Conservation (phyloP, 768 basidiomycete genomes). For the Boletus coccyginus region DNA sequence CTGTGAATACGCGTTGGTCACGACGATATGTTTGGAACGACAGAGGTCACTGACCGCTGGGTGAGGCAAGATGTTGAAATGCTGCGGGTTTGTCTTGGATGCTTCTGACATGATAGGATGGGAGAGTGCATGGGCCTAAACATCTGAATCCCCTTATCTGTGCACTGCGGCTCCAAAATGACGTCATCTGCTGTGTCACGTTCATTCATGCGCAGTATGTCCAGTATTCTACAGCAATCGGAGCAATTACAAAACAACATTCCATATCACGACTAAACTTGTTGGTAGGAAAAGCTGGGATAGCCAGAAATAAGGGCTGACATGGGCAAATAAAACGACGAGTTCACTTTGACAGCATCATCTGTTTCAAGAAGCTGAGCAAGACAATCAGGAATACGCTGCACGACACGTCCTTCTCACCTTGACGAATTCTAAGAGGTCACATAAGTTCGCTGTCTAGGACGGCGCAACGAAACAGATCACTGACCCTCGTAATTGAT, state of each 20-base stretch:
- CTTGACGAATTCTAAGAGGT: conserved; percentile 69
- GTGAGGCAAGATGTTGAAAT: conserved; percentile 56
- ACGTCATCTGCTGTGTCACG: conserved; percentile 14
- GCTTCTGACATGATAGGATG: conserved; percentile 15
- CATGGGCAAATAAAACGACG: conserved; percentile 12
- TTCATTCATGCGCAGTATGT: not conserved
- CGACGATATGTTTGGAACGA: not conserved
- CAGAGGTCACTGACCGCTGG: conserved; percentile 47
- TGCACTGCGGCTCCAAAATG: conserved; percentile 6
- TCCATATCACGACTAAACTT: not conserved
- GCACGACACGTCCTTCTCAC: conserved; percentile 31
- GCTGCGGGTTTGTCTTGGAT: conserved; percentile 22
- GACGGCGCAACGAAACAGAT: not conserved
- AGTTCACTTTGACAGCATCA: conserved; percentile 71
- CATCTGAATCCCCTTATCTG: conserved; percentile 1
- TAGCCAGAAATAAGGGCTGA: conserved; percentile 9
- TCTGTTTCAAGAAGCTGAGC: conserved; percentile 38
- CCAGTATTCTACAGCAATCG: not conserved
- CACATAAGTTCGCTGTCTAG: not conserved
- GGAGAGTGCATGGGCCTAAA: too few species aligned
- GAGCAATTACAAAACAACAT: conserved; percentile 7
- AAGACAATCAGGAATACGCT: conserved; percentile 1
- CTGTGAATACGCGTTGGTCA: conserved; percentile 27
- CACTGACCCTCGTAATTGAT: conserved; percentile 78
- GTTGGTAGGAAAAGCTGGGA: conserved; percentile 1